Evolutionary conservation across 2,329 filamentous ascomycete genomes (phyloP), one percentile per base, ranked within the genome.

Genomic region (Colletotrichum sp.): DNA sequence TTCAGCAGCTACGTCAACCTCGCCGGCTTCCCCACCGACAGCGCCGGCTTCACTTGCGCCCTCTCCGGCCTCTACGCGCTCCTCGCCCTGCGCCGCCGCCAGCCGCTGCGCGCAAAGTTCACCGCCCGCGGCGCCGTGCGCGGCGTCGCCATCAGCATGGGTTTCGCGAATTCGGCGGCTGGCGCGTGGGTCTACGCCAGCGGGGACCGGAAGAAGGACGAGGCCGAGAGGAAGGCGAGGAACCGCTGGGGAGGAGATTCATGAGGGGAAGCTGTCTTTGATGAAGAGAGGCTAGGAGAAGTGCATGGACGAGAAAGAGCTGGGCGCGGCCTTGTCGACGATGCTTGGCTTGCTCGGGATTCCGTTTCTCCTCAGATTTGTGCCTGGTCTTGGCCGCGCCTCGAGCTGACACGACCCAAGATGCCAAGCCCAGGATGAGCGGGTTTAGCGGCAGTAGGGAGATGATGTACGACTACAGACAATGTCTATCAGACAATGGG

Each of bases 1-100:
- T 91, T 92, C 83, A 85, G 87, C 70, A 89, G 87, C 81, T 92
- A 92, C 83, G 87, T 91, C 80, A 91, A 91, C 82, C 87, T 92
- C 8, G 89, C 90, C 24, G 90, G 90, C 74, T 91, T 89, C 84
- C 88, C 87, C 76, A 90, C 89, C 68, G 90, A 91, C 80, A 87
- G 87, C 72, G 91, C 90, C 4, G 91, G 90, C 67, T 83, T 92
- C 72, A 87, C 89, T 0, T 89, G 89, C 68, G 90, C 90, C 18
- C 90, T 89, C 84, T 90, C 89, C 60, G 90, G 90, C 34, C 85
- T 92, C 18, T 92, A 92, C 81, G 87, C 88, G 6, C 83, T 92
- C 48, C 84, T 92, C 66, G 90, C 90, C 2, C 82, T 90, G 76
- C 88, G 90, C 5, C 83, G 87, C 59, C 83, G 88, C 24, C 86